A percentile compares a stretch with the other conserved stretches of the same genome.
Evolutionary conservation across 306 rosid species (phyloP).

Genomic region (Sphenostylis stenocarpa): DNA sequence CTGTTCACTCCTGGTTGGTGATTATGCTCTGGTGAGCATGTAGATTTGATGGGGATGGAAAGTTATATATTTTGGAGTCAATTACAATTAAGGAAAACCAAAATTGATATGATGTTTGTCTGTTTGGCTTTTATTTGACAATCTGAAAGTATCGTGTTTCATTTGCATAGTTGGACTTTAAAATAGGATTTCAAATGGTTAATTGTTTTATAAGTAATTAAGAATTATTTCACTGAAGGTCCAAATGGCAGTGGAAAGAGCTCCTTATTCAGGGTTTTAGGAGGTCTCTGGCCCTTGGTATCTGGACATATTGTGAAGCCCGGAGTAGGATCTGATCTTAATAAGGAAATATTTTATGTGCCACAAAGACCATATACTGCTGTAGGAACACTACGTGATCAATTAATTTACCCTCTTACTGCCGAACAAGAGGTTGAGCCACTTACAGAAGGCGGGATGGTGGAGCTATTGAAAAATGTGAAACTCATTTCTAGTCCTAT

Average conservation of each 20-base stretch:
- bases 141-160: background rate
- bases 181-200: background rate
- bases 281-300: conserved; percentile 94
- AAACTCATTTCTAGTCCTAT: conserved; percentile 1
- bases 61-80: background rate
- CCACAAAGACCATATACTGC: conserved; percentile 96
- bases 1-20: background rate
- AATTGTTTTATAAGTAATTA: conserved; percentile 20
- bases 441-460: conserved; percentile 70
- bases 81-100: background rate
- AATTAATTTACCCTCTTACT: conserved; percentile 82
- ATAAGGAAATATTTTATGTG: conserved; percentile 88
- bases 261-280: conserved; percentile 87
- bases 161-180: background rate
- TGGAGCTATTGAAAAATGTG: conserved; percentile 75
- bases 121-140: conserved; percentile 13
- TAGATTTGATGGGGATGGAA: background rate
- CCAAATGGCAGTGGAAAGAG: conserved; percentile 98
- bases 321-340: conserved; percentile 87
- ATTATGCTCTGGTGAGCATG: background rate
- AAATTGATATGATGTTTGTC: background rate
- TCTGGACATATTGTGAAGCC: conserved; percentile 89
- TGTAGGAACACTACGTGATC: conserved; percentile 89
- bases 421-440: conserved; percentile 70
- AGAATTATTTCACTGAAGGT: conserved; percentile 53